phyloP scores from a whole-genome alignment of 2,329 filamentous ascomycete species.

The Malbranchea zuffiana region DNA sequence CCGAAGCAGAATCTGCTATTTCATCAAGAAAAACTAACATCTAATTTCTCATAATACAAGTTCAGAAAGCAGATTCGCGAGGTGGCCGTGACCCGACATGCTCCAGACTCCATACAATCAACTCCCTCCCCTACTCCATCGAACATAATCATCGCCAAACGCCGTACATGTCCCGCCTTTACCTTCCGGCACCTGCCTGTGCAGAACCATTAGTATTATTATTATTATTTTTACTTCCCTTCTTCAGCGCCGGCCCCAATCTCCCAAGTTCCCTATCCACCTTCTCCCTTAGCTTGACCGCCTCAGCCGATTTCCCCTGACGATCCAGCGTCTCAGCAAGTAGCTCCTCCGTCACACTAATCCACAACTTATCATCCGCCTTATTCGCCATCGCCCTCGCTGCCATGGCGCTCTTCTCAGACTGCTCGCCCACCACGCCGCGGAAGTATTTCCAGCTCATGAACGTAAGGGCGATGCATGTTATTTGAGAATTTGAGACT shows the following conservation, averaged over 20 bases:
- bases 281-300: conserved; percentile 36
- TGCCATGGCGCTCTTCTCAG: conserved; percentile 63
- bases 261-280: conserved; percentile 32
- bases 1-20: too few relatives aligned
- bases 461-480: conserved; percentile 72
- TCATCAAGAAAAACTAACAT: too few relatives aligned
- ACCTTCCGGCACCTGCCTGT: too few relatives aligned
- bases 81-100: too few relatives aligned
- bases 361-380: conserved; percentile 63
- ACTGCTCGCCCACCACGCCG: conserved; percentile 69
- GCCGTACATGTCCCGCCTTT: too few relatives aligned
- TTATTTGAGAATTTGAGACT: conserved; percentile 64
- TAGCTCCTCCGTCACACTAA: conserved; percentile 70
- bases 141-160: too few relatives aligned
- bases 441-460: conserved; percentile 78
- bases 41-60: too few relatives aligned
- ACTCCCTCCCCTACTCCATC: too few relatives aligned
- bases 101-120: too few relatives aligned
- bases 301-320: conserved; percentile 52
- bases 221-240: too few relatives aligned
- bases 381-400: conserved; percentile 57
- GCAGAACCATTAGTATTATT: too few relatives aligned
- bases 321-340: conserved; percentile 63
- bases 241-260: conserved; percentile 29
- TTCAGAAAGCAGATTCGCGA: too few relatives aligned